Base-by-base conservation (phyloP, 768 basidiomycete genomes). In the Mycena venus region DNA sequence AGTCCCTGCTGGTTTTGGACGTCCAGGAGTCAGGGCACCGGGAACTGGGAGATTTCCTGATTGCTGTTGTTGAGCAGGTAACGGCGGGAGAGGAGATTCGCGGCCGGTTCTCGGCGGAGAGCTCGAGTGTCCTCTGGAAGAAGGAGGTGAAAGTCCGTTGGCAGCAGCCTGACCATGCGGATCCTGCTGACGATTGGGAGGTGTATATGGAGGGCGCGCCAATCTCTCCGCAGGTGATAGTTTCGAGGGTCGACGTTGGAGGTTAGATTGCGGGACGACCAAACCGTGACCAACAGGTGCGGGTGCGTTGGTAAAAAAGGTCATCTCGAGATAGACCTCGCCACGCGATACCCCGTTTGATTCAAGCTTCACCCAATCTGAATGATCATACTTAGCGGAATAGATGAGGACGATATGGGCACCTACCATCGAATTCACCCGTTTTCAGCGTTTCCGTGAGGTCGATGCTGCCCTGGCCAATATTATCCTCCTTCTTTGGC, bases 301-400 rank as follows among this genome's bases (percentile, higher is more conserved):
- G 10, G 92, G 91, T 4, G 87, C 89, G 67, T 93, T 91, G 4
- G 96, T 90, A 83, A 91, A 99, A 85, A 92, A 99, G 1, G 97
- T 99, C 91, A 98, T 94, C 82, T 99, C 97, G 19, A 98, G 88
- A 80, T 95, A 98, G 12, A 98, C 76, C 66, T 98, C 95, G 8
- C 97, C 97, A 27, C 95, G 91, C 64, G 91, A 86, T 10, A 91
- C 89, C 3, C 91, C 92, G 58, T 90, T 89, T 36, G 88, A 83
- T 68, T 87, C 84, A 53, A 95, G 86, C 53, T 84, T 82, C 19
- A 94, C 88, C 94, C 94, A 95, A 77, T 94, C 94, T 95, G 79
- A 51, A 56, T 86, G 83, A 27, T 29, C 84, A 68, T 40, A 71
- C n/a, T n/a, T n/a, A 73, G 68, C 60, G 59, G 4, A 7, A 34